These are phyloP conservation scores for Blastobotrys illinoisensis DNA, from an alignment of 1,139 yeast genomes.

Conservation along the genomic window DNA sequence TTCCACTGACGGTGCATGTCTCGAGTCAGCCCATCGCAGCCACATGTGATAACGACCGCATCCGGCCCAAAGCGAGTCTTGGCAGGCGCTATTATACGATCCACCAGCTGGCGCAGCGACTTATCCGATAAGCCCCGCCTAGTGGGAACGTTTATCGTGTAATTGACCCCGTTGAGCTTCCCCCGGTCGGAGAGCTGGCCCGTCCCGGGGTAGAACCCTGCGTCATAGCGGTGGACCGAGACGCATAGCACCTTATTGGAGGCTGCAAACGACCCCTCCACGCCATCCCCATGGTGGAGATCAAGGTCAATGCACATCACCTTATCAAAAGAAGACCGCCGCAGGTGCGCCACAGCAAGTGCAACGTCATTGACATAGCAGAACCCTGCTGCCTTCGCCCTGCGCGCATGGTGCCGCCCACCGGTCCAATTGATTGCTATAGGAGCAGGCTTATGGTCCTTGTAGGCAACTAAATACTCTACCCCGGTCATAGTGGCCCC, in stretches of 20 bases:
- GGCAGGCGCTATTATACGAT: slow-evolving; percentile 43
- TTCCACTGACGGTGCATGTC: slow-evolving; percentile 68
- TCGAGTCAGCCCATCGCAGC: slow-evolving; percentile 62
- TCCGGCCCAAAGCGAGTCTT: slow-evolving; percentile 42
- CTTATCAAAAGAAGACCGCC: slow-evolving; percentile 40
- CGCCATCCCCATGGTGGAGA: slow-evolving; percentile 79
- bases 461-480: slow-evolving; percentile 26
- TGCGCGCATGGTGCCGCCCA: slow-evolving; percentile 68
- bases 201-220: slow-evolving; percentile 72
- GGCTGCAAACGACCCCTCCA: slow-evolving; percentile 56
- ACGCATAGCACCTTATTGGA: slow-evolving; percentile 55
- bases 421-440: slow-evolving; percentile 72
- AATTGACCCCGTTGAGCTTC: slow-evolving; percentile 35
- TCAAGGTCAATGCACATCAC: slow-evolving; percentile 67
- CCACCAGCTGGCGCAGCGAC: slow-evolving; percentile 37
- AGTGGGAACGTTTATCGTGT: slow-evolving; percentile 52
- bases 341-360: slow-evolving; percentile 45
- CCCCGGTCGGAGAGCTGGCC: slow-evolving; percentile 42
- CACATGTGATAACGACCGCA: slow-evolving; percentile 59
- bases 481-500: slow-evolving; percentile 58
- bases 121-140: slow-evolving; percentile 51
- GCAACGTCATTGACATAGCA: slow-evolving; percentile 70
- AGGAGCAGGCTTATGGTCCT: neutral
- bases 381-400: slow-evolving; percentile 58
- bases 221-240: slow-evolving; percentile 58